Conservation (phyloP, 176 grass and related monocot genomes). For the Coix lacrymajobi region DNA sequence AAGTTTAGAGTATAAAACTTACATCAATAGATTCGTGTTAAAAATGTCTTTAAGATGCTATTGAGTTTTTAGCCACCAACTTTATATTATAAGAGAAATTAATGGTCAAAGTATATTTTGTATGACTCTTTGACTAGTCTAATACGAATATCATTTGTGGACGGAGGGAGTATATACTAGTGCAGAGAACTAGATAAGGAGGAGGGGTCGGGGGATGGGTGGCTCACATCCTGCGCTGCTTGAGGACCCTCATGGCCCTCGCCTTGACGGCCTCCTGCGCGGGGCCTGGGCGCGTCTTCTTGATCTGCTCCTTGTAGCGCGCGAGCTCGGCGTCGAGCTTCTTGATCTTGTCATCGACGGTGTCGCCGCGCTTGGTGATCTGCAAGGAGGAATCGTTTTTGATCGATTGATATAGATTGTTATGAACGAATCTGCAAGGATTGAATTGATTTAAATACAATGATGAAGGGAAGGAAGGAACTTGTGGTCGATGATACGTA, state of each 20-base stretch:
- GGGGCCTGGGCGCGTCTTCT: slow-evolving; percentile 85
- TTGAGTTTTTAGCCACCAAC: no score
- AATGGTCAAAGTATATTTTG: no score
- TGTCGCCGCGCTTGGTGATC: slow-evolving; percentile 88
- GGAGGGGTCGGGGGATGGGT: background rate
- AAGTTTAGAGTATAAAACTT: no score
- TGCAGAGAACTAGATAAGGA: no score
- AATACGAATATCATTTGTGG: no score
- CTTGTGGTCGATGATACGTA: background rate
- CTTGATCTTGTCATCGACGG: slow-evolving; percentile 89
- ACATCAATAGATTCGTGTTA: no score
- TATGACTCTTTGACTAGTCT: no score
- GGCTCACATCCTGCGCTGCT: slow-evolving; percentile 83
- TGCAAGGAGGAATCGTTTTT: background rate
- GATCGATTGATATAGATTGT: background rate
- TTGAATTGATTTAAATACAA: background rate
- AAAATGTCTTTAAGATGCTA: no score
- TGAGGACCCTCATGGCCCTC: slow-evolving; percentile 89
- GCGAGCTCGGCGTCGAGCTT: slow-evolving; percentile 89
- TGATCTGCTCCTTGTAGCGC: slow-evolving; percentile 94
- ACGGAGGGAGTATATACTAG: no score
- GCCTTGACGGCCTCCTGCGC: slow-evolving; percentile 97
- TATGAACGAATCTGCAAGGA: background rate
- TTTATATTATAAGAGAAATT: no score
- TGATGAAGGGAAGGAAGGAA: background rate